Conservation (phyloP, 768 basidiomycete species). For the Dentipellis sp. region DNA sequence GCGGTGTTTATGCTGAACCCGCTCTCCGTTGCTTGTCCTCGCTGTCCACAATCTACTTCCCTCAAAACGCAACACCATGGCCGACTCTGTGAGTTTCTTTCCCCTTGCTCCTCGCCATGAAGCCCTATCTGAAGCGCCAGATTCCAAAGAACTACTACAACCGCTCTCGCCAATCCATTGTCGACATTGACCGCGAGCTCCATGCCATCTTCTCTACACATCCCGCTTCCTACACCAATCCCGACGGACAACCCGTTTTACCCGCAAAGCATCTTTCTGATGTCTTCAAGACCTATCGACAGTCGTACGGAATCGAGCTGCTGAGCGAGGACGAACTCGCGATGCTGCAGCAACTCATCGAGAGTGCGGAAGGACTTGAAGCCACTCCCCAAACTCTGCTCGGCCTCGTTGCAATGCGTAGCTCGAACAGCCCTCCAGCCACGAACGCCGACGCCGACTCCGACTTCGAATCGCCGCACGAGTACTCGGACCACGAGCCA, state of each 20-base stretch:
- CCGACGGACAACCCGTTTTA: constrained; percentile 52
- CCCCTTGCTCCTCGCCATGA: background rate
- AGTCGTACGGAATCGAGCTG: constrained; percentile 53
- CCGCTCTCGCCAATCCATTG: constrained; percentile 61
- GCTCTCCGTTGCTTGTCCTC: background rate
- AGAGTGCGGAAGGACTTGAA: constrained; percentile 50
- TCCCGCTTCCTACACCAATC: constrained; percentile 47
- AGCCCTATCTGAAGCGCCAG: background rate
- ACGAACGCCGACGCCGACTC: constrained; percentile 1
- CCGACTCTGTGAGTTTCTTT: background rate
- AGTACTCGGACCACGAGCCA: constrained; percentile 33
- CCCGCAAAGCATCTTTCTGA: constrained; percentile 66
- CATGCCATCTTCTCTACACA: constrained; percentile 60
- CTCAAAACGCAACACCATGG: background rate
- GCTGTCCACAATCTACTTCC: background rate
- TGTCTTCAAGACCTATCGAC: constrained; percentile 55
- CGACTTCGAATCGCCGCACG: constrained; percentile 6
- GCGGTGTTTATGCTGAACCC: background rate
- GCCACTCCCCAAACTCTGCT: constrained; percentile 62
- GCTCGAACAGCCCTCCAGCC: constrained; percentile 7
- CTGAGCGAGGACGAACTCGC: constrained; percentile 54
- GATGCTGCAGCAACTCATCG: constrained; percentile 49
- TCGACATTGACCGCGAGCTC: constrained; percentile 62
- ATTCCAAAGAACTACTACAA: constrained; percentile 23
- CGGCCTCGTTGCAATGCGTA: constrained; percentile 43